phyloP scores from a whole-genome alignment of 139 green algal genomes.

The Chlamydomonas incerta region DNA sequence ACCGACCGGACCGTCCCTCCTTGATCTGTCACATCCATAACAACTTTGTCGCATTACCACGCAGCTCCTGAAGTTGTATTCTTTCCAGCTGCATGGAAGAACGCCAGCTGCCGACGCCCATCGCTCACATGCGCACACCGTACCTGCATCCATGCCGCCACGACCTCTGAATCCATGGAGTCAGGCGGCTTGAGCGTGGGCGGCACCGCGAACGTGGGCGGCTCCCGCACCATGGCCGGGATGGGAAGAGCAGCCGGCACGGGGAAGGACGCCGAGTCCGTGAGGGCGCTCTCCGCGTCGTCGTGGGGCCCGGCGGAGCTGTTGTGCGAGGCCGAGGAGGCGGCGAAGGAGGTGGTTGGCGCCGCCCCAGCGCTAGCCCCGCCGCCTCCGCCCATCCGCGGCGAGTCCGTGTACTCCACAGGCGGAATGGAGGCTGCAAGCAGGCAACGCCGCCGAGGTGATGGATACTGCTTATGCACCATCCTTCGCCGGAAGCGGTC shows the following conservation, averaged over 20 bases:
- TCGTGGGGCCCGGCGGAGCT: neutral
- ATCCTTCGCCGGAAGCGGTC: neutral
- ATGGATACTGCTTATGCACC: neutral
- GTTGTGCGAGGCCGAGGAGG: neutral
- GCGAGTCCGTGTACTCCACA: constrained; percentile 20
- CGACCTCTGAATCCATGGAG: constrained; percentile 8
- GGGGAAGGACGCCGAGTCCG: constrained; percentile 17
- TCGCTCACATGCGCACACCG: too few species aligned
- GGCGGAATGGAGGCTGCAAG: constrained; percentile 21
- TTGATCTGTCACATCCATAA: too few species aligned
- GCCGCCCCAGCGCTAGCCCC: neutral
- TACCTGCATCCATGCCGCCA: constrained; percentile 34
- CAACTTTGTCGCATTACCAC: too few species aligned
- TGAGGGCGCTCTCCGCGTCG: neutral
- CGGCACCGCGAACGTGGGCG: constrained; percentile 13
- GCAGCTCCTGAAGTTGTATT: too few species aligned
- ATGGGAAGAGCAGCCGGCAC: constrained; percentile 1
- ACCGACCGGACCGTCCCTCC: too few species aligned
- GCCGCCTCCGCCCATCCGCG: neutral
- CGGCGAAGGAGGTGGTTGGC: neutral
- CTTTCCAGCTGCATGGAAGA: too few species aligned
- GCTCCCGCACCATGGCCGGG: neutral
- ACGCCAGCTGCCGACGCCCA: too few species aligned
- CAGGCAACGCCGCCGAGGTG: neutral
- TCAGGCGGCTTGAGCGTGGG: constrained; percentile 1